Evolutionary conservation across 176 grass and related monocot species (phyloP).

Genomic region (Paspalum vaginatum): DNA sequence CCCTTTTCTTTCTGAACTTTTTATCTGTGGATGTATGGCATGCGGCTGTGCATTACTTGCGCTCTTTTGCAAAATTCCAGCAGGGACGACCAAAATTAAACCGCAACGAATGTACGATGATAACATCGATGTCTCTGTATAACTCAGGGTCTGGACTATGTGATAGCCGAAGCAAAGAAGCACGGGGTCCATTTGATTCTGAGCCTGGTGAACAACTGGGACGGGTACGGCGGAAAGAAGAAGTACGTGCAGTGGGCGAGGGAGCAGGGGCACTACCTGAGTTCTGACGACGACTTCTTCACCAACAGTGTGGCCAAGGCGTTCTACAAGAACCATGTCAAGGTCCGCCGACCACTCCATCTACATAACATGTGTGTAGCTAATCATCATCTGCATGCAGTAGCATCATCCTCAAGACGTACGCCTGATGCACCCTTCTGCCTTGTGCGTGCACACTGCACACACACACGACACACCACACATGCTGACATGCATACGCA

Average conservation of each 20-base stretch:
- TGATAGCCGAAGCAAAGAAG: conserved; percentile 72
- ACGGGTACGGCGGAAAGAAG: conserved; percentile 67
- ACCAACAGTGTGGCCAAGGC: conserved; percentile 29
- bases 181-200: conserved; percentile 63
- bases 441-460: not conserved
- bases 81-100: too few relatives aligned
- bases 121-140: not conserved
- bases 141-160: conserved; percentile 69
- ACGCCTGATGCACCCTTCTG: not conserved
- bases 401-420: not conserved
- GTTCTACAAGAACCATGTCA: conserved; percentile 78
- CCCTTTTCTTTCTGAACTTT: too few relatives aligned
- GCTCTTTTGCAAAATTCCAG: too few relatives aligned
- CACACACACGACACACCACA: too few relatives aligned
- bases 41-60: too few relatives aligned
- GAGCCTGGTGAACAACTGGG: conserved; percentile 80
- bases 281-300: conserved; percentile 71
- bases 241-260: conserved; percentile 88
- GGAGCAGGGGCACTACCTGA: conserved; percentile 48
- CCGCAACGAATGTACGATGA: not conserved
- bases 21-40: too few relatives aligned
- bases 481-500: too few relatives aligned
- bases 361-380: not conserved
- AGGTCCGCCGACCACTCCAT: conserved; percentile 27
- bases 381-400: not conserved